Base-by-base conservation (phyloP, 768 basidiomycete genomes). In the Obba rivulosa region DNA sequence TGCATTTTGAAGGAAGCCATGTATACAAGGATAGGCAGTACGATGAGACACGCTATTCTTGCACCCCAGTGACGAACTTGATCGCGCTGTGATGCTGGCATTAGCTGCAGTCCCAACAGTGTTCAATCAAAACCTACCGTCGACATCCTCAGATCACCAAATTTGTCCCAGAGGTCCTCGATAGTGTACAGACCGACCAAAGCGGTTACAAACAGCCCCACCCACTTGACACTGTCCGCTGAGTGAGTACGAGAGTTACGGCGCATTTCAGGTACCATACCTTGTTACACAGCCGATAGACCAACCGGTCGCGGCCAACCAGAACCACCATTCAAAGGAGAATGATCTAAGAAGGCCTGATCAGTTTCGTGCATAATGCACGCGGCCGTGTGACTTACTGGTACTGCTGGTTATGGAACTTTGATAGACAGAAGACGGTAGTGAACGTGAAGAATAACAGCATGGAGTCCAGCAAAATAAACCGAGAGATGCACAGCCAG, bases 361-460 rank as follows among this genome's bases (percentile, higher is more conserved):
- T 50, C 22, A 47, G 49, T 17, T 48, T 46, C 31, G 17, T 13
- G 17, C 16, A 17, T 47, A 37, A 3, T 10, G 10, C 21, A 0
- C 38, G 24, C 11, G 11, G 34, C n/a, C n/a, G n/a, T n/a, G n/a
- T n/a, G 14, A 20, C 91, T 60, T 58, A 95, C 92, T 89, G 82
- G 57, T 85, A 87, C 72, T 94, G 92, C 66, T 97, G 90, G 63
- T 96, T 96, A 64, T 98, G 93, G 70, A 98, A 98, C 68, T 94
- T 96, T 41, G 90, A 83, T 43, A 98, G 72, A 64, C 87, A 91
- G 69, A 95, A 94, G 57, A 95, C 88, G 37, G 94, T 94, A 62
- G 90, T 84, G 76, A 97, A 92, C 35, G 96, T 98, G 74, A 99
- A 98, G 77, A 95, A 96, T 28, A 99, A 73, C n/a, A 99, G 73